A percentile compares a stretch with the other conserved stretches of the same genome.
Evolutionary conservation across 129 eudicot species (phyloP).

Genomic region (Flaveria bidentis): DNA sequence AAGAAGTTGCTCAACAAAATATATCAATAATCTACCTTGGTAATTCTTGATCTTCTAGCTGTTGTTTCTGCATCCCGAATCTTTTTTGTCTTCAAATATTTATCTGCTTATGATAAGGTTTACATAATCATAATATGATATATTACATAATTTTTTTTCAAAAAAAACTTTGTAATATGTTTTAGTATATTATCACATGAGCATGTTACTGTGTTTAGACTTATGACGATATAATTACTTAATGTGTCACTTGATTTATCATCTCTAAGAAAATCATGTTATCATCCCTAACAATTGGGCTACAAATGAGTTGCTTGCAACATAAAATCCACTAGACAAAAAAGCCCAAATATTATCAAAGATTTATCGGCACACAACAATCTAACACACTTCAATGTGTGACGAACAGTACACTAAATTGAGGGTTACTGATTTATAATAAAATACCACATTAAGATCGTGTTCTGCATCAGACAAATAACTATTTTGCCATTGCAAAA

Average conservation of each 20-base stretch:
- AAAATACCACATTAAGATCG: constrained; percentile 11
- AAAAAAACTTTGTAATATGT: not conserved
- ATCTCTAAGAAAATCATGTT: not conserved
- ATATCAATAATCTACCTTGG: constrained; percentile 54
- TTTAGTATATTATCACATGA: not conserved
- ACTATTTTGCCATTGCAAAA: not conserved
- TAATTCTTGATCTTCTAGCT: constrained; percentile 71
- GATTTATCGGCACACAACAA: not conserved
- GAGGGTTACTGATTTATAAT: not conserved
- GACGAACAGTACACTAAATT: not conserved
- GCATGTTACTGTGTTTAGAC: constrained; percentile 1
- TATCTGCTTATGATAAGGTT: constrained; percentile 47
- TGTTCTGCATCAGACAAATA: not conserved
- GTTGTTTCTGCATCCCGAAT: constrained; percentile 87
- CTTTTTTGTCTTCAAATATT: constrained; percentile 77
- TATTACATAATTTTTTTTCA: not conserved
- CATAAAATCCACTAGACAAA: not conserved
- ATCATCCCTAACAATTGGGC: not conserved
- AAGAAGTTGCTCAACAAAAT: not conserved
- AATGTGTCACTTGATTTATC: not conserved
- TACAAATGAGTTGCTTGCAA: not conserved
- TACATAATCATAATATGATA: not conserved
- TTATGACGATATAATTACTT: not conserved
- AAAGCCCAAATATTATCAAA: not conserved
- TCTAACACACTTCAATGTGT: not conserved